phyloP scores from a whole-genome alignment of 306 rosid species.

The Vigna unguiculata region DNA sequence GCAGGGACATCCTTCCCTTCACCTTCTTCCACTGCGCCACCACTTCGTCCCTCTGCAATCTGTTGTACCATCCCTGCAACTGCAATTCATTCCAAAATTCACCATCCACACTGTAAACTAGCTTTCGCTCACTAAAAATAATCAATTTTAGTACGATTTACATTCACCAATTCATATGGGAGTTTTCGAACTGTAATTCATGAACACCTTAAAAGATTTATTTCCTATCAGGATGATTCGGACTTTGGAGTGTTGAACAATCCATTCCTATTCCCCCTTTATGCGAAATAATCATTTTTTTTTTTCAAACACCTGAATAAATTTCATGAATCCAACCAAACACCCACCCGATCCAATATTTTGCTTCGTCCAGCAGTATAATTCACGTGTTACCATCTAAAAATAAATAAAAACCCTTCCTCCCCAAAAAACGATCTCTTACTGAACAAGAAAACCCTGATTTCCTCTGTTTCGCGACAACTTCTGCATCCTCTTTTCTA shows the following conservation, averaged over 20 bases:
- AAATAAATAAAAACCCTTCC: too few species aligned
- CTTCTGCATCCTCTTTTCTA: background rate
- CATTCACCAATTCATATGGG: background rate
- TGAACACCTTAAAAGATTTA: background rate
- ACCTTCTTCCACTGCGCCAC: conserved; percentile 94
- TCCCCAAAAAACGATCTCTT: background rate
- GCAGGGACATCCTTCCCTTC: conserved; percentile 82
- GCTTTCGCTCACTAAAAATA: too few species aligned
- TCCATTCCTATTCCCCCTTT: background rate
- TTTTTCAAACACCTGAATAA: background rate
- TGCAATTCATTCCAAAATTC: conserved; percentile 42
- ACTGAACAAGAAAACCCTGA: background rate
- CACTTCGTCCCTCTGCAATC: conserved; percentile 92
- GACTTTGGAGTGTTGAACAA: background rate
- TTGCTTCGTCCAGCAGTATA: background rate
- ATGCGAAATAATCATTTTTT: background rate
- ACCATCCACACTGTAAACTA: too few species aligned
- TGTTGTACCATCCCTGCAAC: conserved; percentile 96
- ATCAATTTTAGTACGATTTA: background rate
- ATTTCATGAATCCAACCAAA: background rate
- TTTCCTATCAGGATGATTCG: background rate
- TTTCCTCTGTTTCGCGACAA: conserved; percentile 31
- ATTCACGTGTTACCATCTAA: conserved; percentile 19
- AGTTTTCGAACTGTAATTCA: background rate
- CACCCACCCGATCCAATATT: background rate